Evolutionary conservation across 495 filamentous ascomycete species (phyloP), one percentile per base, ranked within the genome.

Genomic region (Neurospora intermedia): DNA sequence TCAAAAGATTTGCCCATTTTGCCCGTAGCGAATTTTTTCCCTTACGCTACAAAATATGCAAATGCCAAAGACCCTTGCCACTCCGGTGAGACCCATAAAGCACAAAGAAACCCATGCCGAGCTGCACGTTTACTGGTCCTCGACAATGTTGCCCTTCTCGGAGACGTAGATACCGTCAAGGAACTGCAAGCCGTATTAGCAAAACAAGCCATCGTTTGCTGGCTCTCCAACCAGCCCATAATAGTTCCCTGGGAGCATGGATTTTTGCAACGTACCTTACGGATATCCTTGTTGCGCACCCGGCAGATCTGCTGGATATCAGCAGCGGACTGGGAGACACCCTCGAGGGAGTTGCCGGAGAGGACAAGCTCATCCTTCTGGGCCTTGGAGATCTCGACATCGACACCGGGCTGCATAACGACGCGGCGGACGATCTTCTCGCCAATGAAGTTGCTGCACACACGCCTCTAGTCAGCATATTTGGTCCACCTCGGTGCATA

Each of bases 211-310:
- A 66, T 66, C 54, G 54, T 38, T 35, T 66, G 13, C 31, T 69
- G 43, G 27, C 23, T 18, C 16, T 6, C 8, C 41, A 10, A 69
- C 13, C 40, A 39, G 69, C n/a, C 40, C 59, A 62, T 46, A 70
- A 62, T 46, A 70, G 74, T 23, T 69, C 54, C 39, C 16, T 59
- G 40, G 69, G 23, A 2, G 43, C 35, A 38, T 43, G 23, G 70
- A 38, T 16, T 16, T 43, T 38, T 27, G 31, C 27, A 38, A 81
- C 74, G 62, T 72, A 97, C 93, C 93, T 98, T 98, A 87, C 96
- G 94, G 88, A 99, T 98, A 97, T 99, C 96, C 93, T 99, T 99
- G 91, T 99, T 98, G 82, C 92, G 89, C 84, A 98, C 96, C 86
- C 91, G 88, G 92, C 96, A 99, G 85, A 95, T 94, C 86, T 99